phyloP scores from a whole-genome alignment of 1,284 basidiomycete genomes.

The Cutaneotrichosporon sp. region DNA sequence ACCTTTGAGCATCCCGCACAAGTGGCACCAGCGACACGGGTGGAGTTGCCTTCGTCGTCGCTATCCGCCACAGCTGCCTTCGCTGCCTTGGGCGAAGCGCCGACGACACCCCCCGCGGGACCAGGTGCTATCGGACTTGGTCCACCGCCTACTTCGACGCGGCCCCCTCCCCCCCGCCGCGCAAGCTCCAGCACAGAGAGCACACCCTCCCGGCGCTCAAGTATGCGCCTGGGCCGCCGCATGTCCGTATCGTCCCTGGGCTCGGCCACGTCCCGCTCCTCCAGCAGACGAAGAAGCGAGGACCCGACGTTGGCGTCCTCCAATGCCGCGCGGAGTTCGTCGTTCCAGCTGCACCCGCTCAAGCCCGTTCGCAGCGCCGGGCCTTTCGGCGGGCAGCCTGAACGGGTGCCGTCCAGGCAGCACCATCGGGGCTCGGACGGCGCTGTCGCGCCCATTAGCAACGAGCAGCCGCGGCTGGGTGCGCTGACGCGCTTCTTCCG shows the following conservation, averaged over 20 bases:
- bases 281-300: background rate
- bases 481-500: conserved; percentile 31
- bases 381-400: background rate
- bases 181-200: background rate
- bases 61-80: too few relatives aligned
- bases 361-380: background rate
- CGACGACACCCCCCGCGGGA: too few relatives aligned
- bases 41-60: too few relatives aligned
- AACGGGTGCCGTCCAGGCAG: too few relatives aligned
- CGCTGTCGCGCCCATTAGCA: background rate
- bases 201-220: background rate
- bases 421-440: conserved; percentile 3
- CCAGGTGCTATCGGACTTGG: too few relatives aligned
- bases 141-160: background rate
- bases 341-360: background rate
- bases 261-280: background rate
- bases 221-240: background rate
- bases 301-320: background rate
- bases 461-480: background rate
- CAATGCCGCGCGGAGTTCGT: background rate
- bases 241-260: background rate
- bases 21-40: background rate
- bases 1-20: background rate
- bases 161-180: background rate
- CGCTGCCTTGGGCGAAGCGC: background rate